Evolutionary conservation across 352 stramenopile species (phyloP).

Genomic region (Globisporangium barbulae): DNA sequence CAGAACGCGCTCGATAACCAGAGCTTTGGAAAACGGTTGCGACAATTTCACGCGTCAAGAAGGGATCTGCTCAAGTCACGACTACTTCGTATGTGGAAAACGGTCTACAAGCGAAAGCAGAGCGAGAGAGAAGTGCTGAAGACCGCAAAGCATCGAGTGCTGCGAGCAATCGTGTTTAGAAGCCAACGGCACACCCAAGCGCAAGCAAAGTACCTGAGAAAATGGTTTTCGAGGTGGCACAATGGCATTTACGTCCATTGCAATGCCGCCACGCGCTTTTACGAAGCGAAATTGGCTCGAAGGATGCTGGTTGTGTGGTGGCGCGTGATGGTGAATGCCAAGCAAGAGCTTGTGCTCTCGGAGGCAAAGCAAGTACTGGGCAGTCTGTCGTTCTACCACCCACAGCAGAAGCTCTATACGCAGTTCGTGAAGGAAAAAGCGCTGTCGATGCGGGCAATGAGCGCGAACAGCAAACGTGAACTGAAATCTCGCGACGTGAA

Average conservation of each 20-base stretch:
- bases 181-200: neutral
- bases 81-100: slow-evolving; percentile 8
- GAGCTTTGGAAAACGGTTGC: slow-evolving; percentile 31
- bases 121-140: slow-evolving; percentile 10
- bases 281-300: slow-evolving; percentile 14
- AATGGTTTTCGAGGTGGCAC: slow-evolving; percentile 15
- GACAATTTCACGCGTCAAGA: slow-evolving; percentile 20
- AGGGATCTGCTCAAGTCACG: neutral
- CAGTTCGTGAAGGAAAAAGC: slow-evolving; percentile 14
- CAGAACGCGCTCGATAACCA: slow-evolving; percentile 15
- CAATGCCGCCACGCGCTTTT: slow-evolving; percentile 18
- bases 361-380: slow-evolving; percentile 32
- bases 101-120: neutral
- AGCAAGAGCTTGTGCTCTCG: slow-evolving; percentile 48
- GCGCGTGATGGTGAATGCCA: slow-evolving; percentile 38
- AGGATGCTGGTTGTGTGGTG: slow-evolving; percentile 35
- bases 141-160: neutral
- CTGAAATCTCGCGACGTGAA: slow-evolving; percentile 2
- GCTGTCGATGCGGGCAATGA: neutral
- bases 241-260: neutral
- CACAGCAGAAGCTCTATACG: slow-evolving; percentile 24
- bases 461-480: neutral
- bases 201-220: slow-evolving; percentile 1
- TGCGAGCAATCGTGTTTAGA: slow-evolving; percentile 5
- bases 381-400: slow-evolving; percentile 38